Evolutionary conservation across 805 yeast genomes (phyloP), one percentile per base, ranked within the genome.

Genomic region (Wickerhamiella spandovensis): DNA sequence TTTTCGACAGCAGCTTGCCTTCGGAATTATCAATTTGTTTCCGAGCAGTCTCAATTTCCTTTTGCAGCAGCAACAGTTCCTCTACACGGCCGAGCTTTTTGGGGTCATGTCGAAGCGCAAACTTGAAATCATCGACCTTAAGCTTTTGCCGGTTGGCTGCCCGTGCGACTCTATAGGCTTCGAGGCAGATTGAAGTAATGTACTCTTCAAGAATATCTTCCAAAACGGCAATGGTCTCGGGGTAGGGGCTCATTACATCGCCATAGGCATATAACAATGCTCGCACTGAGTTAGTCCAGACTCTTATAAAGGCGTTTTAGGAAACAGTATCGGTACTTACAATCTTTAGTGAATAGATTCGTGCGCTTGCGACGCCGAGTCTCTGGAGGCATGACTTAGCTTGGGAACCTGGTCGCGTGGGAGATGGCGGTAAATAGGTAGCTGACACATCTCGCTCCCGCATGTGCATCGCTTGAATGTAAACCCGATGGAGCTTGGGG

Each of bases 231-330:
- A 80, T 77, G 0, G 85, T 79, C 51, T 81, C 85, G 12, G 76
- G 72, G 43, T 77, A 69, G 1, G 90, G 90, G 44, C 78, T 72
- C n/a, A 75, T 66, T 1, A 76, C 81, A 59, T 83, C 90, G 1
- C 90, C 90, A 62, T 74, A 82, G 0, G 88, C 88, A 56, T 77
- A 83, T 50, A 83, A 64, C 46, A 83, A 62, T 0, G 83, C 72
- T 55, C 76, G 74, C 30, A 81, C 67, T 53, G 77, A 74, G 45
- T 61, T 64, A 23, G 39, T 6, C 20, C 5, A 71, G 24, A 64
- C 58, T n/a, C n/a, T n/a, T n/a, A n/a, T n/a, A n/a, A n/a, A n/a
- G n/a, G n/a, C n/a, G 43, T 66, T 60, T 38, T 44, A 51, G n/a
- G n/a, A n/a, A n/a, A n/a, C n/a, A n/a, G n/a, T n/a, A n/a, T n/a